These are phyloP conservation scores for Corylus americana DNA, from an alignment of 306 rosid species.

Conservation along the genomic window DNA sequence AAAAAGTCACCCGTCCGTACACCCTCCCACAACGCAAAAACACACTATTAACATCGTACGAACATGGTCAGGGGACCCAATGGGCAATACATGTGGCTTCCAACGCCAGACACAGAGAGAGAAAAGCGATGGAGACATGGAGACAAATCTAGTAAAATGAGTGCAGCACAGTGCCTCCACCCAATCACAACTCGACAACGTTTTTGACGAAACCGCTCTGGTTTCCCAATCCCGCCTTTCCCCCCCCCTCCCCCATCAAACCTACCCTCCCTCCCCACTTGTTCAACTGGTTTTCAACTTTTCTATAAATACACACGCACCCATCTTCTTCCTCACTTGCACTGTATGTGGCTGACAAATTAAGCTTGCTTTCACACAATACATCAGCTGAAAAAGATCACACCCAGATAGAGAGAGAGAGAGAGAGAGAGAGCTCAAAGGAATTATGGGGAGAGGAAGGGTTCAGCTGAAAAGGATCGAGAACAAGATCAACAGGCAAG, in stretches of 20 bases:
- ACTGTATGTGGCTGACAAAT: background rate
- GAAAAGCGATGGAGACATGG: background rate
- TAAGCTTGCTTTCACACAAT: too few species aligned
- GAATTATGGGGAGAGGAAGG: constrained; percentile 77
- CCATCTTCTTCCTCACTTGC: background rate
- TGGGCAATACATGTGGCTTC: background rate
- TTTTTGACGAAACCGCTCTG: constrained; percentile 46
- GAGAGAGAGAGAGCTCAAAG: background rate
- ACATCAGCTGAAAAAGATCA: too few species aligned
- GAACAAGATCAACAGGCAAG: constrained; percentile 91
- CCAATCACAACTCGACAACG: constrained; percentile 69
- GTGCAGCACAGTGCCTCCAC: background rate
- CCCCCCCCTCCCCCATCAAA: background rate
- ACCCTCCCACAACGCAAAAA: too few species aligned
- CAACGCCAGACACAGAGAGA: background rate
- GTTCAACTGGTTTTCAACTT: constrained; percentile 14
- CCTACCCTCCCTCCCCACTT: too few species aligned
- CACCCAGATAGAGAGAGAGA: constrained; percentile 57
- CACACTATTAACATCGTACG: too few species aligned
- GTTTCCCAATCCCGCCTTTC: constrained; percentile 39
- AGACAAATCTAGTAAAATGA: constrained; percentile 14
- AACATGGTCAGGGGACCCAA: too few species aligned
- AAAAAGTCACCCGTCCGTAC: too few species aligned
- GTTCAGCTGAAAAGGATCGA: constrained; percentile 92
- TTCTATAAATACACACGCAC: constrained; percentile 2